phyloP scores from a whole-genome alignment of 352 stramenopile genomes.

The Pythium apleroticum region DNA sequence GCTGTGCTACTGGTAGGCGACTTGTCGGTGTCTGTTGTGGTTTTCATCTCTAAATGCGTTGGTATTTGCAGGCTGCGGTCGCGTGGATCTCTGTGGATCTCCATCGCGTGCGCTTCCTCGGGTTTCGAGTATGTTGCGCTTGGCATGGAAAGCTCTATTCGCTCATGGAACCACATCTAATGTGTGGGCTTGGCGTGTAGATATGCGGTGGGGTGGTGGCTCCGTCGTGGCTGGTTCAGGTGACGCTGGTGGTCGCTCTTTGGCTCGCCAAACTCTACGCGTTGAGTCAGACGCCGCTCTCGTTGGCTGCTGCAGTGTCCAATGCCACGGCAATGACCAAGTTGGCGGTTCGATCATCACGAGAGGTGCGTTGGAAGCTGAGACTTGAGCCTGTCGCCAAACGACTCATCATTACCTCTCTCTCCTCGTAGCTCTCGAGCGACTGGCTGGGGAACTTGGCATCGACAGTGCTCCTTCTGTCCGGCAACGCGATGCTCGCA shows the following conservation, averaged over 20 bases:
- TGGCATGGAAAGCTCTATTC: not conserved
- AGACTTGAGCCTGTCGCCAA: too few relatives aligned
- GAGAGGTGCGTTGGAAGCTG: not conserved
- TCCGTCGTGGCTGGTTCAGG: not conserved
- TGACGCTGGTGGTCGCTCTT: not conserved
- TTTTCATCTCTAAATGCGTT: not conserved
- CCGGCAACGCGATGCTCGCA: slow-evolving; percentile 1
- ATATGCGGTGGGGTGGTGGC: not conserved
- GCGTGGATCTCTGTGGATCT: slow-evolving; percentile 10
- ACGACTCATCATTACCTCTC: not conserved
- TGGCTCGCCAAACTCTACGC: slow-evolving; percentile 4
- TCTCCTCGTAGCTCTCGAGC: not conserved
- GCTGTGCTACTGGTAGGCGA: slow-evolving; percentile 12
- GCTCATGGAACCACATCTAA: not conserved
- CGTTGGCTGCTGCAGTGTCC: slow-evolving; percentile 17
- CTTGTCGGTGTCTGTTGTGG: not conserved
- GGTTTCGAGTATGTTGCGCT: not conserved
- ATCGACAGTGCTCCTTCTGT: slow-evolving; percentile 6
- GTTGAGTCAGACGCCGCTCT: slow-evolving; percentile 22
- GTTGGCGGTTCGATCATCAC: not conserved
- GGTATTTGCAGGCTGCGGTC: not conserved
- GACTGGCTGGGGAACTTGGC: slow-evolving; percentile 3
- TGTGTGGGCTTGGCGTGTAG: not conserved
- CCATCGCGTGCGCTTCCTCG: not conserved
- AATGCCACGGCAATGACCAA: not conserved